Evolutionary conservation across 1,284 basidiomycete species (phyloP).

Genomic region (Boletus calvinii): DNA sequence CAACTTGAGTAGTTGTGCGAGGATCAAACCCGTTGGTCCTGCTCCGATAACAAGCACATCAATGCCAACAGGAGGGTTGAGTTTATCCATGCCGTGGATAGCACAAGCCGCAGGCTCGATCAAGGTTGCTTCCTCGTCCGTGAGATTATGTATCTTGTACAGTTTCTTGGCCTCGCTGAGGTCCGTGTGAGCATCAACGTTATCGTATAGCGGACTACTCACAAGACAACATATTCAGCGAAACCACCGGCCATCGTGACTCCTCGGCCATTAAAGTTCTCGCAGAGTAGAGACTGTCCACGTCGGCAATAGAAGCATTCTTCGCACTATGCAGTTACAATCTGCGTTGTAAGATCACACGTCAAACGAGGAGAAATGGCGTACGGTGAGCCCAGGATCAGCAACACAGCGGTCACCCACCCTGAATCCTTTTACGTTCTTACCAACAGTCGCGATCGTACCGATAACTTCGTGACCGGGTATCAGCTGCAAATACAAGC

Average conservation of each 20-base stretch:
- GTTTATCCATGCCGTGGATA: conserved; percentile 82
- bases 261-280: conserved; percentile 73
- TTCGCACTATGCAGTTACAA: conserved; percentile 53
- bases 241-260: conserved; percentile 78
- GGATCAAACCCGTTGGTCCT: conserved; percentile 79
- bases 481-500: conserved; percentile 49
- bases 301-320: conserved; percentile 81
- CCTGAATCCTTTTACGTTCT: conserved; percentile 62
- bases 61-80: conserved; percentile 70
- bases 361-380: conserved; percentile 18
- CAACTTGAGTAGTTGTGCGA: conserved; percentile 74
- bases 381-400: conserved; percentile 59
- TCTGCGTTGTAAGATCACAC: background rate
- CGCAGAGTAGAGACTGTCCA: conserved; percentile 69
- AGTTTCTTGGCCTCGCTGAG: conserved; percentile 62
- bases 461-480: conserved; percentile 84
- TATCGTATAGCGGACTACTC: conserved; percentile 26
- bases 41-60: conserved; percentile 76
- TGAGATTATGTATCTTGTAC: conserved; percentile 78
- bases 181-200: background rate
- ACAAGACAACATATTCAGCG: conserved; percentile 80
- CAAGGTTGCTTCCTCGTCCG: conserved; percentile 80
- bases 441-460: conserved; percentile 62
- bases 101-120: conserved; percentile 85
- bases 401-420: conserved; percentile 76